A percentile compares a stretch with the other conserved stretches of the same genome.
Evolutionary conservation across 139 green algal genomes (phyloP).

Genomic region (Nannochloris sp.): DNA sequence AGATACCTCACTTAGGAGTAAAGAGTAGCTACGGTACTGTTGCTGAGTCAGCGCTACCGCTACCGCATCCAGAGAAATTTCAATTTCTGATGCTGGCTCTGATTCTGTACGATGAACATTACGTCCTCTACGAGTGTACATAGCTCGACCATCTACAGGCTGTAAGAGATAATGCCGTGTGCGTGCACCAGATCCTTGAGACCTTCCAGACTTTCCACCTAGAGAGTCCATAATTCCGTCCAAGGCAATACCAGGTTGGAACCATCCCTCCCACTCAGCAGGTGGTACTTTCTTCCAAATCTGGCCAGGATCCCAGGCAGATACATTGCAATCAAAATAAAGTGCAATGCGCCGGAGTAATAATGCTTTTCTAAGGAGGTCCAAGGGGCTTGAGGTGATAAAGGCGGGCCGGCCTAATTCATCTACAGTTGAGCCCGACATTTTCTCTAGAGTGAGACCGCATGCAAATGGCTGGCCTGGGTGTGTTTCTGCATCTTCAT

Average conservation of each 20-base stretch:
- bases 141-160: constrained; percentile 50
- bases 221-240: no score
- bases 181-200: neutral
- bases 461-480: constrained; percentile 55
- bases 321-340: constrained; percentile 73
- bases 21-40: constrained; percentile 68
- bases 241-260: constrained; percentile 41
- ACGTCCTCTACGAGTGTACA: constrained; percentile 47
- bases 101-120: constrained; percentile 29
- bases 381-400: constrained; percentile 59
- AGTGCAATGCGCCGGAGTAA: constrained; percentile 49
- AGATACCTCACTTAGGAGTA: constrained; percentile 62
- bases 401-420: constrained; percentile 68
- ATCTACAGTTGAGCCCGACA: constrained; percentile 82
- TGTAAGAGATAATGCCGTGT: constrained; percentile 49
- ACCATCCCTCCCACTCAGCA: constrained; percentile 65
- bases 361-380: constrained; percentile 76
- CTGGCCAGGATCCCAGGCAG: constrained; percentile 32
- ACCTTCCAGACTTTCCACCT: neutral
- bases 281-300: constrained; percentile 43
- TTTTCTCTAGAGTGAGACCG: constrained; percentile 64
- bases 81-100: constrained; percentile 27
- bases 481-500: constrained; percentile 39
- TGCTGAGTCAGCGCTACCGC: constrained; percentile 22
- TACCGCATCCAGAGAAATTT: constrained; percentile 37